phyloP scores from a whole-genome alignment of 208 protist genomes.

The Acanthamoeba pearcei region DNA sequence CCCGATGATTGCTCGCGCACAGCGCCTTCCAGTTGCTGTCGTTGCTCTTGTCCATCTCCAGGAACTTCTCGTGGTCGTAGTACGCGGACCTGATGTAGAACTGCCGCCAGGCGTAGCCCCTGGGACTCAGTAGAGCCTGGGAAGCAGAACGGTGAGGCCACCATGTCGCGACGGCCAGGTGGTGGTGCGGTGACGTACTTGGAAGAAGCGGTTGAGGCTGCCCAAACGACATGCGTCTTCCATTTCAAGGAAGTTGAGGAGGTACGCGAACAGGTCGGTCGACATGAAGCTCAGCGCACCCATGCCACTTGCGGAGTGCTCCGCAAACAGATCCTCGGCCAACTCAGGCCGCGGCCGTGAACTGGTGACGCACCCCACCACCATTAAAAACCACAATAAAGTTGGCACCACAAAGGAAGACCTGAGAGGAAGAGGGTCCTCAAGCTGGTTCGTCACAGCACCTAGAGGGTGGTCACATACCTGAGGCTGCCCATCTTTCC shows the following conservation, averaged over 20 bases:
- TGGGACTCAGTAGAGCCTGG: not conserved
- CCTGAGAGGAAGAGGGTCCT: too few species aligned
- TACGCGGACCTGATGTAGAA: not conserved
- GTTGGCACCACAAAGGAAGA: too few species aligned
- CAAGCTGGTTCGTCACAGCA: too few species aligned
- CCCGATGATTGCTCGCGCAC: not conserved
- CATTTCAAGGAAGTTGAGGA: not conserved
- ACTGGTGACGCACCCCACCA: not conserved
- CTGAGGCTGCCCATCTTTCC: not conserved
- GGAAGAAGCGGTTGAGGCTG: constrained; percentile 22
- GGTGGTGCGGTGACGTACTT: not conserved
- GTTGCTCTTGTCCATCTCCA: not conserved
- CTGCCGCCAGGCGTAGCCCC: constrained; percentile 19
- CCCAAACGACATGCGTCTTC: not conserved
- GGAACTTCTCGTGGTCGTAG: constrained; percentile 3
- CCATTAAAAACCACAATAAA: too few species aligned
- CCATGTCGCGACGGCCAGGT: not conserved
- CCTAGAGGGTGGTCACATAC: not conserved
- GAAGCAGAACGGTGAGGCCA: too few species aligned
- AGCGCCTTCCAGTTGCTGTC: constrained; percentile 23
- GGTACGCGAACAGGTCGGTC: constrained; percentile 12
- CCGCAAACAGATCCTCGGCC: not conserved
- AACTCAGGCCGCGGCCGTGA: not conserved
- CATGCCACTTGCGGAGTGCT: not conserved
- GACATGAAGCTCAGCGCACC: not conserved